phyloP scores from a whole-genome alignment of 192 early-diverging fungal genomes.

The Backusella westeae region DNA sequence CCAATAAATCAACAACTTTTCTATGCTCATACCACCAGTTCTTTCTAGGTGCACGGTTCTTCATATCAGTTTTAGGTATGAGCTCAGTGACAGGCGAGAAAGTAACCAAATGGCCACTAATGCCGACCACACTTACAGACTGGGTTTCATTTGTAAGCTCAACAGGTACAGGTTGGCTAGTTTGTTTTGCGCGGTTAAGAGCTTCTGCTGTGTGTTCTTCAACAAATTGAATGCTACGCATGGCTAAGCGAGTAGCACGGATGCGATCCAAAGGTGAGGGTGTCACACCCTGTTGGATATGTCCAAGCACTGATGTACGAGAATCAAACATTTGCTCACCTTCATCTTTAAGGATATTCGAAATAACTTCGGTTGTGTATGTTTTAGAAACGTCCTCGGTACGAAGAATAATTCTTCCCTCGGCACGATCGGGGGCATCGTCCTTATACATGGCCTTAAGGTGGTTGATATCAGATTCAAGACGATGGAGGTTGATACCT shows the following conservation, averaged over 20 bases:
- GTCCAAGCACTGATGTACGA: constrained; percentile 87
- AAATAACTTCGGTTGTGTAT: constrained; percentile 89
- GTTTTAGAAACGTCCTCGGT: constrained; percentile 73
- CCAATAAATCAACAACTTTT: constrained; percentile 18
- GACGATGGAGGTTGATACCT: constrained; percentile 70
- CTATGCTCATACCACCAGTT: constrained; percentile 63
- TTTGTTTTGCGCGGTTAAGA: constrained; percentile 43
- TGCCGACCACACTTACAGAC: constrained; percentile 77
- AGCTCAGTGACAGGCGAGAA: constrained; percentile 72
- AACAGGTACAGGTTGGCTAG: constrained; percentile 47
- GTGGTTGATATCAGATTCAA: constrained; percentile 86
- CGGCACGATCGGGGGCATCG: constrained; percentile 66
- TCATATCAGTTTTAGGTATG: constrained; percentile 74
- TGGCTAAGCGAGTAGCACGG: constrained; percentile 84
- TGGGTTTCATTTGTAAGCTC: constrained; percentile 59
- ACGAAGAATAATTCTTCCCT: constrained; percentile 86
- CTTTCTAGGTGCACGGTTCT: constrained; percentile 65
- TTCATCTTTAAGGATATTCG: constrained; percentile 84
- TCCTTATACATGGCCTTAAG: constrained; percentile 73
- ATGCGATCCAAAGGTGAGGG: constrained; percentile 93
- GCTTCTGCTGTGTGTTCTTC: constrained; percentile 60
- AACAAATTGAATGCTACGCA: constrained; percentile 83
- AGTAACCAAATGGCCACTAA: constrained; percentile 71
- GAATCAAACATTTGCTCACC: constrained; percentile 87
- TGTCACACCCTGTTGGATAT: constrained; percentile 92